Percentiles rank a stretch among this genome's conserved stretches.
Evolutionary conservation across 2,329 filamentous ascomycete genomes (phyloP).

Genomic region (Exophiala alcalophila): DNA sequence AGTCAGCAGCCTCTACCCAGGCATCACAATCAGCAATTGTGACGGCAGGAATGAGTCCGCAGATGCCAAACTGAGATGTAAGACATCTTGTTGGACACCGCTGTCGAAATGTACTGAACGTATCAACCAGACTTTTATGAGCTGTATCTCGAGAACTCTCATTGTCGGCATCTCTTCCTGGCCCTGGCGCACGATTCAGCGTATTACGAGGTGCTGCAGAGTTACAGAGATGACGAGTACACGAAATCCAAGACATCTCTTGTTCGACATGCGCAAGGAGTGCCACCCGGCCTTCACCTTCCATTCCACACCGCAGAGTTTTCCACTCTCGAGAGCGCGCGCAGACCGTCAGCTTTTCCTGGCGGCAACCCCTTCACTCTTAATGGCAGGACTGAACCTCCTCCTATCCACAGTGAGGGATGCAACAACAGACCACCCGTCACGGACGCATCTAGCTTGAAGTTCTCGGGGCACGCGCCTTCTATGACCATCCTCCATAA

Average conservation of each 20-base stretch:
- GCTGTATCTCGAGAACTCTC: slow-evolving; percentile 27
- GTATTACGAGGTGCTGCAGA: slow-evolving; percentile 23
- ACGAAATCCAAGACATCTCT: slow-evolving; percentile 25
- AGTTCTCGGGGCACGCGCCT: no score
- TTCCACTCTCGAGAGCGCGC: slow-evolving; percentile 15
- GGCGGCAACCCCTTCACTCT: no score
- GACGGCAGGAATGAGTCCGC: slow-evolving; percentile 15
- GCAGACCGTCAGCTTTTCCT: neutral
- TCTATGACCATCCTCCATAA: neutral
- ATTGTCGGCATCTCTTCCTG: slow-evolving; percentile 26
- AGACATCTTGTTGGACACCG: neutral
- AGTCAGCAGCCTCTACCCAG: slow-evolving; percentile 11
- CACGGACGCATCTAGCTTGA: no score
- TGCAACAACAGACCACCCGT: no score
- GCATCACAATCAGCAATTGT: slow-evolving; percentile 24
- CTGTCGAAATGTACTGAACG: slow-evolving; percentile 8
- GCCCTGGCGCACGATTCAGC: slow-evolving; percentile 20
- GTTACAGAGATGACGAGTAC: slow-evolving; percentile 26
- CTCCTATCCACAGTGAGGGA: no score
- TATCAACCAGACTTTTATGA: slow-evolving; percentile 23
- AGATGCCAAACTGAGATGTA: slow-evolving; percentile 20
- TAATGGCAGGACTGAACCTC: no score
- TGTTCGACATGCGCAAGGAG: slow-evolving; percentile 9
- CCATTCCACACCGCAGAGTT: slow-evolving; percentile 21
- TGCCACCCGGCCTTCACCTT: slow-evolving; percentile 12